These are phyloP conservation scores for Aspergillus brasiliensis DNA, from an alignment of 2,329 filamentous ascomycete genomes.

Conservation along the genomic window DNA sequence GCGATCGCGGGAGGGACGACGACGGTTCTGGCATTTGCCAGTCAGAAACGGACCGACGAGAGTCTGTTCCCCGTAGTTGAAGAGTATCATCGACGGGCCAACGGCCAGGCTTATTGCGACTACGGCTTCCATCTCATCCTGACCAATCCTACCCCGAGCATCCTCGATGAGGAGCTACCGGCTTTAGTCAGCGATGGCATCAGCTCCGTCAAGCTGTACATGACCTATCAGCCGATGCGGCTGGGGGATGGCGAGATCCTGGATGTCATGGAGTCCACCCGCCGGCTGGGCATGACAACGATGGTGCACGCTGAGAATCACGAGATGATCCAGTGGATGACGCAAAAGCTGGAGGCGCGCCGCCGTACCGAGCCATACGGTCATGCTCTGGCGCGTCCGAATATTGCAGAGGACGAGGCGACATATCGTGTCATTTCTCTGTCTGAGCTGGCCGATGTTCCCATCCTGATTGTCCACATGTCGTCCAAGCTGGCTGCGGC, in stretches of 20 bases:
- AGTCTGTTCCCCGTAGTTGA: conserved; percentile 51
- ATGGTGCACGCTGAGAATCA: conserved; percentile 53
- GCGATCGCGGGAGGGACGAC: conserved; percentile 55
- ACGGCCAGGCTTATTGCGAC: conserved; percentile 55
- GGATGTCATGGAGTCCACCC: conserved; percentile 45
- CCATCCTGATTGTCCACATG: conserved; percentile 58
- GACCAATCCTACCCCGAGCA: conserved; percentile 30
- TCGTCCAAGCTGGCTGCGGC: conserved; percentile 50
- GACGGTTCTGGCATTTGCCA: conserved; percentile 61
- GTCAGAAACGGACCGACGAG: conserved; percentile 51
- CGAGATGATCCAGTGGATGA: conserved; percentile 8
- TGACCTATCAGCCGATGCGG: conserved; percentile 50
- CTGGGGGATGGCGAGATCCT: conserved; percentile 46
- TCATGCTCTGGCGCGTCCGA: conserved; percentile 46
- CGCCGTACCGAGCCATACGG: conserved; percentile 40
- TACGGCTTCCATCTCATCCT: conserved; percentile 56
- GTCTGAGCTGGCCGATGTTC: conserved; percentile 53
- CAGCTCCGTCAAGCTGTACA: conserved; percentile 51
- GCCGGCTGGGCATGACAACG: conserved; percentile 47
- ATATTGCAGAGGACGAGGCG: conserved; percentile 48
- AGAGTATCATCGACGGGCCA: conserved; percentile 51
- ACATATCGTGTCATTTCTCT: conserved; percentile 55
- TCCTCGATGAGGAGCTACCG: conserved; percentile 44
- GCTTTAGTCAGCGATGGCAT: conserved; percentile 42
- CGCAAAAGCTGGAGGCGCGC: not conserved